phyloP scores from a whole-genome alignment of 306 rosid genomes.

The Vachellia collinsii region DNA sequence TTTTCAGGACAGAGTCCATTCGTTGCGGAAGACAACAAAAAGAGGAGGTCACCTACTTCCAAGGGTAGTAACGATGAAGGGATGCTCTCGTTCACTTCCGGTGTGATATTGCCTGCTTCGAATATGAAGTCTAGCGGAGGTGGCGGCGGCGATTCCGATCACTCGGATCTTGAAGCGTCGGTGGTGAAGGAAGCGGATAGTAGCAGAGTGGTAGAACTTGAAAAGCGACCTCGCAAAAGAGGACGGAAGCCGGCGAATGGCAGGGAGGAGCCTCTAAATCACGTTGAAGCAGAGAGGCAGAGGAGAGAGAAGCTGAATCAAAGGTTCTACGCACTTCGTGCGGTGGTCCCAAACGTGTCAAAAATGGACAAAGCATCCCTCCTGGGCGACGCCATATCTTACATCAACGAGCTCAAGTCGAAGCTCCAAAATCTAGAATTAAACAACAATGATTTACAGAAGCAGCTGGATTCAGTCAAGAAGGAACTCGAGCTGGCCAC shows the following conservation, averaged over 20 bases:
- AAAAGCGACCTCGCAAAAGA: slow-evolving; percentile 83
- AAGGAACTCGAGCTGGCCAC: slow-evolving; percentile 52
- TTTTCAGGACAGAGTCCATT: slow-evolving; percentile 60
- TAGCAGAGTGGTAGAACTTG: slow-evolving; percentile 74
- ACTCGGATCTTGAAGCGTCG: slow-evolving; percentile 91
- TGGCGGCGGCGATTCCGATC: slow-evolving; percentile 65
- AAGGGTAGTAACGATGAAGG: slow-evolving; percentile 86
- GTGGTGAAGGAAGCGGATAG: slow-evolving; percentile 78
- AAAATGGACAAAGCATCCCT: slow-evolving; percentile 99
- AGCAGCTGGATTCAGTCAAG: slow-evolving; percentile 63
- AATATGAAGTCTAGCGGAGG: slow-evolving; percentile 52
- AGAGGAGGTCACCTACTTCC: slow-evolving; percentile 73
- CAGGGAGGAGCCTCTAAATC: slow-evolving; percentile 91
- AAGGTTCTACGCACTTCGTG: slow-evolving; percentile 90
- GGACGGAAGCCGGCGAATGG: slow-evolving; percentile 97
- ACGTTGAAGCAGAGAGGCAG: slow-evolving; percentile 94
- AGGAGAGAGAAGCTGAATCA: slow-evolving; percentile 94
- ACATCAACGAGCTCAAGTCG: slow-evolving; percentile 76
- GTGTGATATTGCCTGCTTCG: slow-evolving; percentile 58
- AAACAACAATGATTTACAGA: slow-evolving; percentile 67
- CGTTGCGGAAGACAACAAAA: slow-evolving; percentile 56
- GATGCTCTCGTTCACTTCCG: slow-evolving; percentile 87
- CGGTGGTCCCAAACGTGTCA: slow-evolving; percentile 91
- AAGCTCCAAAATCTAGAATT: slow-evolving; percentile 67
- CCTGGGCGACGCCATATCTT: slow-evolving; percentile 83